Percentiles rank a stretch among this genome's conserved stretches.
Evolutionary conservation across 2,329 filamentous ascomycete species (phyloP).

Genomic region (Sporothrix inflata): DNA sequence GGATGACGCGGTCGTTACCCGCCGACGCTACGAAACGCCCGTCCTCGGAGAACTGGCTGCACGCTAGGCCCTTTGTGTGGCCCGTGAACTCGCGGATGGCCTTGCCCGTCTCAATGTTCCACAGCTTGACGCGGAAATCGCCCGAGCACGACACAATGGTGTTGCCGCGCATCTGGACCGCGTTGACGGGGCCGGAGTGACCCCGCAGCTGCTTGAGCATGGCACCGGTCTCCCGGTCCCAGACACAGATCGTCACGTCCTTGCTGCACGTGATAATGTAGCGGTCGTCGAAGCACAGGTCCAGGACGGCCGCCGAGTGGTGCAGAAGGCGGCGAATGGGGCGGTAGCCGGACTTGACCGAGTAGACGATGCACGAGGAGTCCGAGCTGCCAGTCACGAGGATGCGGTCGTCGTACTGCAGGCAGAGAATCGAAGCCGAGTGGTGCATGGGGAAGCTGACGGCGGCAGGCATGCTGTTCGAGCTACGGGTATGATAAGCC

Average conservation of each 20-base stretch:
- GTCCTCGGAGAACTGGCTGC: constrained; percentile 94
- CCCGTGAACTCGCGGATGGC: constrained; percentile 88
- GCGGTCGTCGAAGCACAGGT: constrained; percentile 88
- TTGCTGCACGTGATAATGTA: constrained; percentile 98
- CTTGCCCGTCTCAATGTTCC: constrained; percentile 88
- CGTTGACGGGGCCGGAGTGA: constrained; percentile 91
- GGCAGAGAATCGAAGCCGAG: constrained; percentile 88
- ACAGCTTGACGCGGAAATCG: constrained; percentile 90
- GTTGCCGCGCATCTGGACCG: constrained; percentile 91
- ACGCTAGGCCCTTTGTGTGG: constrained; percentile 91
- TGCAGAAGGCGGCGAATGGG: constrained; percentile 77
- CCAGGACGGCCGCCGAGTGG: constrained; percentile 86
- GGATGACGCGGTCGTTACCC: constrained; percentile 93
- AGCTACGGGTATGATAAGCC: constrained; percentile 41
- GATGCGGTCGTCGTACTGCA: constrained; percentile 91
- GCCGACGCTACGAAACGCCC: constrained; percentile 91
- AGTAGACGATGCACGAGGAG: constrained; percentile 87
- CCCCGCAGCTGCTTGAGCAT: constrained; percentile 80
- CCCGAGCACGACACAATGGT: constrained; percentile 91
- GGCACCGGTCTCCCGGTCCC: constrained; percentile 79
- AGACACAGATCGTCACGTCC: constrained; percentile 90
- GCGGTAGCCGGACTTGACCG: constrained; percentile 75
- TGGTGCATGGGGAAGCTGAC: constrained; percentile 70
- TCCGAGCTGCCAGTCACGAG: constrained; percentile 96
- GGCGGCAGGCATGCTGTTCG: constrained; percentile 55